Evolutionary conservation across 164 flowering plant species (phyloP), one percentile per base, ranked within the genome.

Genomic region (Tinospora cordifolia): DNA sequence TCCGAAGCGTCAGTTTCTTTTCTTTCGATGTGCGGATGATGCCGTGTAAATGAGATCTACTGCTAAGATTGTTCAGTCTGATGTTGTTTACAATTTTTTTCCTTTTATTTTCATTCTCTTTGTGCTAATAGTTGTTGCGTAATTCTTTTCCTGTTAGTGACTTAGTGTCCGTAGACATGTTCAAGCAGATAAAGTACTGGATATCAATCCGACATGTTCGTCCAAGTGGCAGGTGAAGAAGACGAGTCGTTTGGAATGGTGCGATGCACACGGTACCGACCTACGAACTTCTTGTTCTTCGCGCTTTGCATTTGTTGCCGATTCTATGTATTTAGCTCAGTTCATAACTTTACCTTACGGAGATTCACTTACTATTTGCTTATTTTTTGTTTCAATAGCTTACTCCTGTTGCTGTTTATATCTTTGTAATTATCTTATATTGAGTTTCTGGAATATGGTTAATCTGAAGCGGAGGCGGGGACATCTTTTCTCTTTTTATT

Each of bases 311-410:
- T 54, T 54, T 54, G 0, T n/a, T 54, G 21, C 8, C n/a, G n/a
- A 17, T 19, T 38, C 8, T 27, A 54, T 34, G 11, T 17, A 27
- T 57, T 68, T 70, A 63, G 11, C 62, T 71, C 8, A n/a, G 47
- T 62, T 40, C 6, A 21, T 62, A 25, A n/a, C 66, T 70, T 70
- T 60, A 62, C 66, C 41, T 70, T 36, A 47, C 47, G 27, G 66
- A 64, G 34, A 59, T 25, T 69, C 0, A 26, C 65, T 38, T 58
- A 36, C 69, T 49, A 49, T 41, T 69, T 40, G 65, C n/a, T 60
- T 38, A 8, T 26, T 21, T 69, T 15, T 34, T 25, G 14, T 39
- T 60, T 60, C 30, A 11, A 46, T 27, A 21, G 25, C 30, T 14
- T 67, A 66, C 22, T 41, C 19, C 25, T 62, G 58, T 22, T 39